Conservation (phyloP, 176 grass and related monocot genomes). For the Cocos nucifera region DNA sequence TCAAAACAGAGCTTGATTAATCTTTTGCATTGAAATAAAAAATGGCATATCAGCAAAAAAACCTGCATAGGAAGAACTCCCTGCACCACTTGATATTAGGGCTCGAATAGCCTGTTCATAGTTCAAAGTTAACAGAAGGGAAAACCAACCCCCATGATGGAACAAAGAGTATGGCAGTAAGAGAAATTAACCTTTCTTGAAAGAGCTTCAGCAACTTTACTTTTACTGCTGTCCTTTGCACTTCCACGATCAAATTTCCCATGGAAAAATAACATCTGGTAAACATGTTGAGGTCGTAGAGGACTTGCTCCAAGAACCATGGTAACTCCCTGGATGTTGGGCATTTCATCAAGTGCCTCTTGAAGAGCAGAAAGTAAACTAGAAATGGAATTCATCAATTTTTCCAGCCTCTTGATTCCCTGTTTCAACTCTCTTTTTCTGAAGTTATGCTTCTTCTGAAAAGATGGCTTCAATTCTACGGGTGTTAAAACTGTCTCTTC, state of each 20-base stretch:
- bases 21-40: too few relatives aligned
- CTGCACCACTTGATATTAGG: slow-evolving; percentile 78
- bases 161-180: neutral
- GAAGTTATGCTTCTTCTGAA: slow-evolving; percentile 54
- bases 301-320: slow-evolving; percentile 73
- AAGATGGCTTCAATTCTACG: slow-evolving; percentile 48
- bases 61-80: slow-evolving; percentile 72
- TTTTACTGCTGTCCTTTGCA: slow-evolving; percentile 33
- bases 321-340: slow-evolving; percentile 53
- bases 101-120: slow-evolving; percentile 64
- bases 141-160: neutral
- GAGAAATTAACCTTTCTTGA: slow-evolving; percentile 63
- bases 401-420: slow-evolving; percentile 74
- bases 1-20: too few relatives aligned
- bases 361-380: slow-evolving; percentile 53
- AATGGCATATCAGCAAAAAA: neutral
- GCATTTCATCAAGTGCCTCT: slow-evolving; percentile 66
- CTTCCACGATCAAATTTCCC: slow-evolving; percentile 40
- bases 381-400: slow-evolving; percentile 71
- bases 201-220: slow-evolving; percentile 73
- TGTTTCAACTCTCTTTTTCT: slow-evolving; percentile 65
- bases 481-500: slow-evolving; percentile 24
- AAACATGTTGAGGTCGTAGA: slow-evolving; percentile 55
- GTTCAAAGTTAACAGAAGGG: slow-evolving; percentile 11
- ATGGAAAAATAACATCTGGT: slow-evolving; percentile 60